Percentiles rank a stretch among this genome's conserved stretches.
These are phyloP conservation scores for Fomitopsis pinicola DNA, from an alignment of 1,284 basidiomycete genomes.

Conservation along the genomic window DNA sequence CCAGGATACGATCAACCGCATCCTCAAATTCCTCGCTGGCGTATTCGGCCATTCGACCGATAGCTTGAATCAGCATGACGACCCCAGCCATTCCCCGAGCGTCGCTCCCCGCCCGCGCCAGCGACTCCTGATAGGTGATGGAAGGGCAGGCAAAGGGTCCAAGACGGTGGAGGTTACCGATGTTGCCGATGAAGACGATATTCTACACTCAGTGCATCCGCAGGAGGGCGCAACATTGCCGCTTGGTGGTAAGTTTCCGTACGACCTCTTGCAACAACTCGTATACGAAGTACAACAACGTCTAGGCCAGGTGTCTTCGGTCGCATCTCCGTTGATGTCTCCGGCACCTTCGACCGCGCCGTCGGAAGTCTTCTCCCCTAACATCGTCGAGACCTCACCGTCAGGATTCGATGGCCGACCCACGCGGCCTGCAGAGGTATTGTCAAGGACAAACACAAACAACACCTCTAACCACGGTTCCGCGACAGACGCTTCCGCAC, in stretches of 20 bases:
- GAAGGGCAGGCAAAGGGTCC: conserved; percentile 27
- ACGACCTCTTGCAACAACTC: neutral
- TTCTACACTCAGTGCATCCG: conserved; percentile 10
- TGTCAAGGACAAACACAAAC: conserved; percentile 14
- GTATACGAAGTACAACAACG: neutral
- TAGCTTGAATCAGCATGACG: conserved; percentile 36
- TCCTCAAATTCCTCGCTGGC: conserved; percentile 90
- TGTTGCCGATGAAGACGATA: conserved; percentile 32
- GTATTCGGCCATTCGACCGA: conserved; percentile 72
- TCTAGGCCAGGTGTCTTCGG: conserved; percentile 27
- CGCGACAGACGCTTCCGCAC: conserved; percentile 8
- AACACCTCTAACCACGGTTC: conserved; percentile 8
- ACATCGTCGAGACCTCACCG: conserved; percentile 7
- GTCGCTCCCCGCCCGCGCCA: conserved; percentile 49
- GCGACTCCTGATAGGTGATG: conserved; percentile 67
- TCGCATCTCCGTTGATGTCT: conserved; percentile 26
- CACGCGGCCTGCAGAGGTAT: conserved; percentile 12
- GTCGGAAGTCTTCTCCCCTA: conserved; percentile 25
- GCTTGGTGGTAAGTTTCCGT: conserved; percentile 15
- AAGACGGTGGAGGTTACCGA: conserved; percentile 35
- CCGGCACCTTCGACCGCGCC: conserved; percentile 17
- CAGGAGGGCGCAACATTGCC: conserved; percentile 12
- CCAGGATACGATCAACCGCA: conserved; percentile 96
- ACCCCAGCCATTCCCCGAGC: conserved; percentile 34
- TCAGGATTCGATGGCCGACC: conserved; percentile 10